Evolutionary conservation across 164 flowering plant species (phyloP), one percentile per base, ranked within the genome.

Genomic region (Saururus chinensis): DNA sequence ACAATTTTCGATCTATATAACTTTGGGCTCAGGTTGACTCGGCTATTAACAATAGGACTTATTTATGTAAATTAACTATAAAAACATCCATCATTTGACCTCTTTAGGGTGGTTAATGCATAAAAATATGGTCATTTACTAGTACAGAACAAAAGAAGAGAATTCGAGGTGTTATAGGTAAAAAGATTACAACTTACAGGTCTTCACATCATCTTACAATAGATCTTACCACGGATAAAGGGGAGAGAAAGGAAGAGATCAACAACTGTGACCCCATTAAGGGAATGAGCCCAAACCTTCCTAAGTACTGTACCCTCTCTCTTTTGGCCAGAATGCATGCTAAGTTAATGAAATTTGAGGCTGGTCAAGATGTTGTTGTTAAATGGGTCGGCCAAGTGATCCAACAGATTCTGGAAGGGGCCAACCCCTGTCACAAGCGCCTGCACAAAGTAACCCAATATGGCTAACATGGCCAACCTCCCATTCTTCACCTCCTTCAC

Each of bases 401-500:
- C 98, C 66, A 93, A 73, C 19, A 93, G 83, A 85, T 93, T 93
- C 51, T 89, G 98, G 78, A 21, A 85, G 0, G 98, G 98, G 0
- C 98, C 98, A 51, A 81, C 97, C 20, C 98, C 96, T 0, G 97
- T 93, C 1, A 93, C 96, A 25, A 80, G 77, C 7, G 68, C 98
- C 62, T 88, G 98, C 5, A 86, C 56, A 51, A 88, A 92, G 81
- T 74, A 92, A 51, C 96, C 98, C 87, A 93, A 65, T 12, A 93
- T 69, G 4, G 97, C 96, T 81, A 89, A 73, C 98, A 93, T 93
- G 10, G 97, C 97, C 78, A 93, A 60, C 70, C 97, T 84, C 51
- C 98, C 98, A 75, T 89, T 92, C 90, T 92, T 92, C 60, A 92
- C 76, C 64, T 92, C 98, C 78, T 89, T 93, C 62, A 93, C 63